Base-by-base conservation (phyloP, 2,329 filamentous ascomycete species). In the Fusarium succisae region DNA sequence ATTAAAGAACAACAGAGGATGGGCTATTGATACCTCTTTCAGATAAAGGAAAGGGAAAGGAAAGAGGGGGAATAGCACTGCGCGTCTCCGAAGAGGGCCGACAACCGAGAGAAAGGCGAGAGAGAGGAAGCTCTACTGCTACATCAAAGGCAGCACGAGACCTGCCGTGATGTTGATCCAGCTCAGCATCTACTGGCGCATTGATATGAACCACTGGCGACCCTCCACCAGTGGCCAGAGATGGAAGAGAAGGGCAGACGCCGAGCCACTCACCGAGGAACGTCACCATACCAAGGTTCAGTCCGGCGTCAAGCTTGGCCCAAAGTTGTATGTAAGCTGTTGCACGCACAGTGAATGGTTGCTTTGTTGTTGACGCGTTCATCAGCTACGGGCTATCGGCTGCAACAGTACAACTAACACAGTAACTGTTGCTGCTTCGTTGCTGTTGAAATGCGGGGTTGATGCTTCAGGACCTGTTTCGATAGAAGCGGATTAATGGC, bases 151-250 rank as follows among this genome's bases (percentile, higher is more conserved):
- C 47, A 63, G 72, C 72, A 73, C 74, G 72, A 74, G 72, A 74
- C 72, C 72, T 71, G 65, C 62, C 63, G 70, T 75, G 77, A 76
- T 78, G 73, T 74, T 75, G 72, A 77, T 66, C 65, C 68, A 75
- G 56, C 68, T 66, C 73, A 72, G 50, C 60, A 63, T 65, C 51
- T 54, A 68, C 59, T 63, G 72, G 68, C 50, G 60, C 61, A 59
- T 57, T 48, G 63, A 64, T 79, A 70, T 71, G 74, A 71, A 73
- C 79, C 79, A 80, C 72, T 80, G 78, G 75, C 73, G 70, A 80
- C 79, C 79, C 79, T 80, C 79, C 79, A 80, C 63, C 75, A 77
- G 39, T 44, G 60, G 39, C 66, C 63, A 63, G 50, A 77, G 66
- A 55, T 30, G 64, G 64, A 72, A 51, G 69, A 67, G 62, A 56